phyloP scores from a whole-genome alignment of 192 early-diverging fungal species.

The Mortierella antarctica region DNA sequence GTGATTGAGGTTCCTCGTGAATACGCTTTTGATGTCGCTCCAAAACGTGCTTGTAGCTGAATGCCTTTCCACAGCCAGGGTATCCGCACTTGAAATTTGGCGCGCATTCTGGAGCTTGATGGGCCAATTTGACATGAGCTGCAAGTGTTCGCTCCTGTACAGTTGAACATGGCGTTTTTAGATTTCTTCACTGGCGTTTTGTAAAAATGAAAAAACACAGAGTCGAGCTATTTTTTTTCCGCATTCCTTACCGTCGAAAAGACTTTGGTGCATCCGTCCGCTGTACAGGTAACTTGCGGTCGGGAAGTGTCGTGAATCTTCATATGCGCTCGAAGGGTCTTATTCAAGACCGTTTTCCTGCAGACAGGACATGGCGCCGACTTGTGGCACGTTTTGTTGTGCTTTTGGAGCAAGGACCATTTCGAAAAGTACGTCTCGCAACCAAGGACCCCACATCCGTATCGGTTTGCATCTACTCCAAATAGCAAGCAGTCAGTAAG shows the following conservation, averaged over 20 bases:
- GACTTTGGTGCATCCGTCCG: constrained; percentile 43
- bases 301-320: constrained; percentile 36
- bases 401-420: constrained; percentile 53
- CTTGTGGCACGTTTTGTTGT: constrained; percentile 33
- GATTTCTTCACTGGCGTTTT: not conserved
- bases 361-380: constrained; percentile 23
- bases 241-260: constrained; percentile 38
- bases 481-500: not conserved
- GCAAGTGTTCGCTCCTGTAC: constrained; percentile 34
- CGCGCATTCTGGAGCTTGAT: not conserved
- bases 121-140: constrained; percentile 36
- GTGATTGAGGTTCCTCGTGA: constrained; percentile 4
- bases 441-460: constrained; percentile 48
- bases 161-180: not conserved
- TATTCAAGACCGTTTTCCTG: constrained; percentile 22
- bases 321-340: constrained; percentile 24
- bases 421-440: constrained; percentile 46
- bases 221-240: not conserved
- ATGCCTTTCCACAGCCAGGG: constrained; percentile 48
- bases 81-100: constrained; percentile 41
- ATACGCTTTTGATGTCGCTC: constrained; percentile 14
- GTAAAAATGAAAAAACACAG: not conserved
- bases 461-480: constrained; percentile 40
- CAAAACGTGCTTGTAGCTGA: constrained; percentile 37
- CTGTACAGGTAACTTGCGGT: constrained; percentile 22